These are phyloP conservation scores for Penicillium diatomitis DNA, from an alignment of 495 filamentous ascomycete species.

Conservation along the genomic window DNA sequence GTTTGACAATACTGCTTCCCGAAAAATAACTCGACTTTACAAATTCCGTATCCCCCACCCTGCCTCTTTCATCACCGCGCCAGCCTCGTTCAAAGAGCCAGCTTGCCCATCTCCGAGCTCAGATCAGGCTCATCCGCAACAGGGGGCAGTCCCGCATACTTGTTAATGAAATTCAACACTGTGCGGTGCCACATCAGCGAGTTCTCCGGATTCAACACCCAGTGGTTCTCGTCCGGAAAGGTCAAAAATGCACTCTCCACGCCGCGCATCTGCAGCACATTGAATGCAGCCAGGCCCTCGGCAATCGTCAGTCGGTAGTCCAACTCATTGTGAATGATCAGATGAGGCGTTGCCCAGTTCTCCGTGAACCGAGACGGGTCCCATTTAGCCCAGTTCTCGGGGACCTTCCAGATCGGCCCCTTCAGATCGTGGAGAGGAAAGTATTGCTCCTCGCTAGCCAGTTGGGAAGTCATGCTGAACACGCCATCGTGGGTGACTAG, in stretches of 20 bases:
- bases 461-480: conserved; percentile 67
- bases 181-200: conserved; percentile 83
- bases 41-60: too few species aligned
- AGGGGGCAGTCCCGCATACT: conserved; percentile 52
- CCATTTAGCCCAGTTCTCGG: conserved; percentile 72
- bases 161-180: conserved; percentile 84
- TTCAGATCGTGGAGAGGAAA: conserved; percentile 79
- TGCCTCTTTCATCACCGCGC: too few species aligned
- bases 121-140: conserved; percentile 19
- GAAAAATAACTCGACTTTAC: too few species aligned
- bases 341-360: conserved; percentile 77
- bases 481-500: conserved; percentile 88
- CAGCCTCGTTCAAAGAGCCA: conserved; percentile 10
- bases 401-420: conserved; percentile 64
- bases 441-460: conserved; percentile 78
- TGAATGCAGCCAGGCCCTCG: conserved; percentile 82
- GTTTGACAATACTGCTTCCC: too few species aligned
- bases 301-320: conserved; percentile 81
- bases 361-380: conserved; percentile 61
- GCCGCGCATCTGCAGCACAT: conserved; percentile 63
- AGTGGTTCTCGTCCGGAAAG: conserved; percentile 82
- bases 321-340: conserved; percentile 85
- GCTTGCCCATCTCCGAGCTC: conserved; percentile 7
- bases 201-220: conserved; percentile 90
- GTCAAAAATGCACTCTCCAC: conserved; percentile 51